Evolutionary conservation across 768 basidiomycete species (phyloP), one percentile per base, ranked within the genome.

Genomic region (Trametes cinnabarina): DNA sequence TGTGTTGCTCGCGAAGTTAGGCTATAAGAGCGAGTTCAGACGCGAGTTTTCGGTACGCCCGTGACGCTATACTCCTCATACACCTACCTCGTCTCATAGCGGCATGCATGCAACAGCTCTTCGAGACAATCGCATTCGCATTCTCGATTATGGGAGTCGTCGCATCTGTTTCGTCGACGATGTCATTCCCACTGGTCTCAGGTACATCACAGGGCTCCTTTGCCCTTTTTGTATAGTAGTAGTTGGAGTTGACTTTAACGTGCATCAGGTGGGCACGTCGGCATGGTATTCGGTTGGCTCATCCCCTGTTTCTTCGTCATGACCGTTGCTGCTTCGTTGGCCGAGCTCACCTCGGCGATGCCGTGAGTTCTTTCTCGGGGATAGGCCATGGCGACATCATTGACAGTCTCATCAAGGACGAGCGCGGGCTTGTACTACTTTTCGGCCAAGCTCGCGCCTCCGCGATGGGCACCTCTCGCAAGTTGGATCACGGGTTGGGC

Each of bases 401-500:
- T 26, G 10, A 12, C 17, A 51, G 23, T 19, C 35, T 19, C 26
- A 1, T 25, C 12, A 51, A 90, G 88, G 51, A 90, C 88, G 22
- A 90, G 88, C 61, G 88, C 88, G 7, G 88, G 88, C 0, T 74
- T 90, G 17, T 90, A 90, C 68, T 90, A 89, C 69, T 90, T 89
- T 70, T 86, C 88, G 2, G 85, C 88, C 0, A 89, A 86, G 66
- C 70, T 90, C 42, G 88, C 88, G 2, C 85, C 86, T 1, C 77
- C 78, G 6, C 76, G 79, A 64, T 82, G 83, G 54, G 77, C 84
- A 3, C 77, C 86, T 7, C 71, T 90, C 50, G 82, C 85, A 1
- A 84, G 85, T 61, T 85, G 83, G 83, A 79, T 85, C 51, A 85
- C 83, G 44, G 83, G 85, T 7, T 88, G 86, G 86, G 85, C 87